Evolutionary conservation across 148 eudicot genomes (phyloP).

Genomic region (Nepenthes gracilis): DNA sequence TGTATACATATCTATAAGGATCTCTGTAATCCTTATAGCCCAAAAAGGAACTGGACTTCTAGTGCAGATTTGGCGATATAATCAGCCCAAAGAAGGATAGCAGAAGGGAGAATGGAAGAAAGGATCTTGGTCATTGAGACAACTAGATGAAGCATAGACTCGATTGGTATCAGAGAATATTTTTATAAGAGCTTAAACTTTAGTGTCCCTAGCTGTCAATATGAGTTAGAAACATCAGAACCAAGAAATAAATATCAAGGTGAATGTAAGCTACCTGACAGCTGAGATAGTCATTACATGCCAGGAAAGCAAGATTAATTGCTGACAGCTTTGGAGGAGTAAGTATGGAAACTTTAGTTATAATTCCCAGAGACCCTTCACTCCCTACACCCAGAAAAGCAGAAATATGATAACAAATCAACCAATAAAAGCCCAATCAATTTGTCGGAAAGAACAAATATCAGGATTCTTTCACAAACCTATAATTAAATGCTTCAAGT

Average conservation of each 20-base stretch:
- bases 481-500: constrained; percentile 96
- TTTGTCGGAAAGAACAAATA: neutral
- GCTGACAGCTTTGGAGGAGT: constrained; percentile 87
- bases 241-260: neutral
- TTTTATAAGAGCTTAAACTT: too few relatives aligned
- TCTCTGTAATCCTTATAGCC: too few relatives aligned
- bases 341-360: constrained; percentile 84
- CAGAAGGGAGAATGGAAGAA: neutral
- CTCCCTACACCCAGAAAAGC: constrained; percentile 46
- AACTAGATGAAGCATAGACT: too few relatives aligned
- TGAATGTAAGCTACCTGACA: constrained; percentile 59
- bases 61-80: too few relatives aligned
- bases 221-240: neutral
- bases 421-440: neutral
- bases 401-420: neutral
- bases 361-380: constrained; percentile 92
- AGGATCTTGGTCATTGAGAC: neutral
- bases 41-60: too few relatives aligned
- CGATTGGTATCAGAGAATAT: too few relatives aligned
- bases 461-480: constrained; percentile 32
- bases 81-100: neutral
- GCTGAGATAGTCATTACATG: constrained; percentile 77
- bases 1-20: too few relatives aligned
- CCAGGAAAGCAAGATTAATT: constrained; percentile 78
- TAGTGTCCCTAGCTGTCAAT: too few relatives aligned